Percentiles rank a stretch among this genome's conserved stretches.
phyloP scores from a whole-genome alignment of 371 early-diverging fungal genomes.

The Mucor plumbeus region DNA sequence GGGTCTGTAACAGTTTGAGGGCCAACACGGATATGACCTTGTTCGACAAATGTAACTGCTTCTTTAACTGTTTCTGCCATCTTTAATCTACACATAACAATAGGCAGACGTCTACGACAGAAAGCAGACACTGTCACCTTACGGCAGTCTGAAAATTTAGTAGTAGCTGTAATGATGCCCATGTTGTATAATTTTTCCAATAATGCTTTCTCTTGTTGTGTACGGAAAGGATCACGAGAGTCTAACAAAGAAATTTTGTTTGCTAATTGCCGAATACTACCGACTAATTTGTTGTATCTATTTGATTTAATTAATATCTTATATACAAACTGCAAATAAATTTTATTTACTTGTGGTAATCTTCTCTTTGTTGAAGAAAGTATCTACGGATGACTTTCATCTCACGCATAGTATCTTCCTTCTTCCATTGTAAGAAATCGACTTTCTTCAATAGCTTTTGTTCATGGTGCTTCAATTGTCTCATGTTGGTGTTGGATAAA shows the following conservation, averaged over 20 bases:
- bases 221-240: conserved; percentile 88
- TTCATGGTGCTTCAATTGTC: conserved; percentile 97
- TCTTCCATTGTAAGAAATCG: conserved; percentile 98
- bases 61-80: conserved; percentile 97
- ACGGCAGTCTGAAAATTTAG: conserved; percentile 87
- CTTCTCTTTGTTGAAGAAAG: conserved; percentile 93
- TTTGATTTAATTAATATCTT: background rate
- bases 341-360: conserved; percentile 84
- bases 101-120: conserved; percentile 93
- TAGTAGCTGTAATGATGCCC: conserved; percentile 88
- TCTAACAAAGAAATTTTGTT: conserved; percentile 90
- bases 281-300: conserved; percentile 93
- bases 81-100: conserved; percentile 94
- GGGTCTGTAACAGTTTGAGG: conserved; percentile 92
- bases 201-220: conserved; percentile 78
- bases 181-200: conserved; percentile 91
- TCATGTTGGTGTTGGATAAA: conserved; percentile 31
- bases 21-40: conserved; percentile 98
- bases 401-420: conserved; percentile 90
- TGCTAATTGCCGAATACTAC: conserved; percentile 87
- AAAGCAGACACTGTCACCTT: conserved; percentile 93
- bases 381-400: conserved; percentile 92
- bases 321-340: too few species aligned
- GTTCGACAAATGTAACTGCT: conserved; percentile 95
- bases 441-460: conserved; percentile 98